Conservation (phyloP, 2,329 filamentous ascomycete species). For the Aspergillus carbonarius region DNA sequence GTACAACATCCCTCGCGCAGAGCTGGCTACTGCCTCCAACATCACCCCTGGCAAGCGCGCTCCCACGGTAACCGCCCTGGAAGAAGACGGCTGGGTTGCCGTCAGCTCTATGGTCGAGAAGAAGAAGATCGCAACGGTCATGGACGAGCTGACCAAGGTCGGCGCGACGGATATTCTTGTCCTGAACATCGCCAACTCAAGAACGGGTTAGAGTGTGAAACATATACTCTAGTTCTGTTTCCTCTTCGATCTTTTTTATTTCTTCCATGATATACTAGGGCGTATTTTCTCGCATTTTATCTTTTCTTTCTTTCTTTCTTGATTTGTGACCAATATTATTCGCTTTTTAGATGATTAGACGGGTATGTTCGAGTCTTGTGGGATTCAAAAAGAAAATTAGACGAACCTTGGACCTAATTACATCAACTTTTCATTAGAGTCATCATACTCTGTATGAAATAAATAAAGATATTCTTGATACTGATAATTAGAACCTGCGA, state of each 20-base stretch:
- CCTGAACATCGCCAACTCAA: slow-evolving; percentile 78
- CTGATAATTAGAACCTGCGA: not conserved
- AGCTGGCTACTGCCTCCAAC: slow-evolving; percentile 65
- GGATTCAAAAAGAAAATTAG: too few species aligned
- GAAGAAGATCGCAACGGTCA: slow-evolving; percentile 77
- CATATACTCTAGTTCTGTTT: not conserved
- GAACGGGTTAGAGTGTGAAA: slow-evolving; percentile 40
- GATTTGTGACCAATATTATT: slow-evolving; percentile 7
- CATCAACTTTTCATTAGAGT: too few species aligned
- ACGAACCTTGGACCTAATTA: too few species aligned
- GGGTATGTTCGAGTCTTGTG: not conserved
- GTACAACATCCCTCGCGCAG: slow-evolving; percentile 81
- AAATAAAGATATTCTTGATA: not conserved
- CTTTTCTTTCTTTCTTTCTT: slow-evolving; percentile 8
- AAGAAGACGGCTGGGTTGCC: slow-evolving; percentile 90
- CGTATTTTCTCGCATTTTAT: not conserved
- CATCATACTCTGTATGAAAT: not conserved
- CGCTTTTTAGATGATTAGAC: slow-evolving; percentile 6
- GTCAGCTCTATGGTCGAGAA: slow-evolving; percentile 91
- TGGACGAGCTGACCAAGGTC: slow-evolving; percentile 76
- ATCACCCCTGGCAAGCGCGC: slow-evolving; percentile 94
- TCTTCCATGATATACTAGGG: not conserved
- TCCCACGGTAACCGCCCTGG: slow-evolving; percentile 84
- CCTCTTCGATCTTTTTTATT: not conserved
- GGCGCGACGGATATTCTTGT: slow-evolving; percentile 86